A percentile compares a stretch with the other conserved stretches of the same genome.
Conservation (phyloP, 228 moss, liverwort and hornwort species). For the Sphagnum magellanicum region DNA sequence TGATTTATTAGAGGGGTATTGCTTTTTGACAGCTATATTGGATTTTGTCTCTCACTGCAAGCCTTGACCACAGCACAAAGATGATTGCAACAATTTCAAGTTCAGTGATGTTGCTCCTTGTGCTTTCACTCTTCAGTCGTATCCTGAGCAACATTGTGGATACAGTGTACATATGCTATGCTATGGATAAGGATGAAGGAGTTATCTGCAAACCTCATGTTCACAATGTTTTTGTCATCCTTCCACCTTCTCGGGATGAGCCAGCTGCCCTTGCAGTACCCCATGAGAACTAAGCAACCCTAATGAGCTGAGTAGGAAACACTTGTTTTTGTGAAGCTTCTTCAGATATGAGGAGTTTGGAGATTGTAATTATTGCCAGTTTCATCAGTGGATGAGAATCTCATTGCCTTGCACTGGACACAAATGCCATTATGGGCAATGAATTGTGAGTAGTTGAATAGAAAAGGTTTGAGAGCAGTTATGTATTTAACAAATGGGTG, state of each 20-base stretch:
- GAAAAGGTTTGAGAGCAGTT: no score
- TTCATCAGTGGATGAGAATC: no score
- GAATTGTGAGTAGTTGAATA: no score
- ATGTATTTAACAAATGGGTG: no score
- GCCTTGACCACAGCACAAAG: conserved; percentile 15
- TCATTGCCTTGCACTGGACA: no score
- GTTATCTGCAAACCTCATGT: conserved; percentile 62
- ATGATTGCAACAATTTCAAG: conserved; percentile 26
- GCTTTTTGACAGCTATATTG: conserved; percentile 48
- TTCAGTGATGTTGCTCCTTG: conserved; percentile 41
- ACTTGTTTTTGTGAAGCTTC: no score
- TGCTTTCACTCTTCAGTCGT: conserved; percentile 38
- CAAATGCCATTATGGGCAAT: no score
- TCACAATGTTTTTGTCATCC: conserved; percentile 65
- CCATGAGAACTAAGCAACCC: conserved; percentile 16
- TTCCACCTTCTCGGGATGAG: conserved; percentile 54
- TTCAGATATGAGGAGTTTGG: no score
- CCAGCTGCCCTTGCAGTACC: conserved; percentile 59
- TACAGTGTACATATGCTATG: conserved; percentile 92
- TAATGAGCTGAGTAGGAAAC: no score
- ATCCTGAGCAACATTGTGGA: conserved; percentile 76
- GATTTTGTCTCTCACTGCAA: conserved; percentile 32
- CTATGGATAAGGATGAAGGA: conserved; percentile 86
- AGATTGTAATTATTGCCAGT: no score
- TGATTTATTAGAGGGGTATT: not conserved